phyloP scores from a whole-genome alignment of 352 stramenopile genomes.

The Phytopythium aichiense region DNA sequence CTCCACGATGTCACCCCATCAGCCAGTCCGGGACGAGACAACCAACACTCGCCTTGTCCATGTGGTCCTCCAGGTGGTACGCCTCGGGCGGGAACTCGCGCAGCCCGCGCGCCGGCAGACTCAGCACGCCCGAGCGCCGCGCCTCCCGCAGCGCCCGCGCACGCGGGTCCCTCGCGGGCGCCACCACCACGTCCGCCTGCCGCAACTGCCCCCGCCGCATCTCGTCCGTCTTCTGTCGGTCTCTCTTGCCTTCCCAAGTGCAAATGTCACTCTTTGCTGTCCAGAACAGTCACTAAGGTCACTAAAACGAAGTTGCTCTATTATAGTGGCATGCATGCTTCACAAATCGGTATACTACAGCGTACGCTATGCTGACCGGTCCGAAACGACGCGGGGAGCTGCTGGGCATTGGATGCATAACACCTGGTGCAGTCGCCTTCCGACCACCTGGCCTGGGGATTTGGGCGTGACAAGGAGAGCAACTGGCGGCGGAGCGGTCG shows the following conservation, averaged over 20 bases:
- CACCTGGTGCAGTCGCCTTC: too few species aligned
- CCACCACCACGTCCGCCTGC: slow-evolving; percentile 51
- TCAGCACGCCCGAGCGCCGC: slow-evolving; percentile 54
- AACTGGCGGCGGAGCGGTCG: background rate
- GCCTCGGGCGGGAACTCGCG: slow-evolving; percentile 60
- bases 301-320: background rate
- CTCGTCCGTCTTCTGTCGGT: background rate
- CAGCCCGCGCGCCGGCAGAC: slow-evolving; percentile 48
- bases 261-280: slow-evolving; percentile 5
- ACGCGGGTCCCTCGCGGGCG: slow-evolving; percentile 48
- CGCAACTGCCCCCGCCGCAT: slow-evolving; percentile 20
- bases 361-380: background rate
- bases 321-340: background rate
- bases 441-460: background rate
- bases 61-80: slow-evolving; percentile 73
- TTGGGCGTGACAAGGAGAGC: background rate
- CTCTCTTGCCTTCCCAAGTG: background rate
- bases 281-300: background rate
- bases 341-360: background rate
- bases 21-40: too few species aligned
- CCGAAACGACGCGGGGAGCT: background rate
- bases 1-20: background rate
- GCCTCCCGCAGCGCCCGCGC: slow-evolving; percentile 59
- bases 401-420: too few species aligned
- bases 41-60: slow-evolving; percentile 46